phyloP scores from a whole-genome alignment of 192 early-diverging fungal species.

The Backusella circina region DNA sequence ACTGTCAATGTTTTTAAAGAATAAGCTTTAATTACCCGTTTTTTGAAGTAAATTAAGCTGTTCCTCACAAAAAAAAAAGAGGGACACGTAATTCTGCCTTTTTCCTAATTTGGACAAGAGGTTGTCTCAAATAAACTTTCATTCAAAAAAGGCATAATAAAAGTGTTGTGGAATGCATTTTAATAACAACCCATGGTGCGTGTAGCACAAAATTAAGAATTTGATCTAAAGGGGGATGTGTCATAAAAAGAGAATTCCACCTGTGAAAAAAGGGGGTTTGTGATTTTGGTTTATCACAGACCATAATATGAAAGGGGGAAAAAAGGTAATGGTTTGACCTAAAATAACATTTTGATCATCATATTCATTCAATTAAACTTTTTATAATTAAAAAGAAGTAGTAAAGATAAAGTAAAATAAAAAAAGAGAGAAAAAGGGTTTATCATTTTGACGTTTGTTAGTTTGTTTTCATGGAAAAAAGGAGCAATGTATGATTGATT shows the following conservation, averaged over 20 bases:
- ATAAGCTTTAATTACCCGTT: not conserved
- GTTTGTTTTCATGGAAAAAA: constrained; percentile 84
- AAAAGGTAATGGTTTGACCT: constrained; percentile 66
- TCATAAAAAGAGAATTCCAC: not conserved
- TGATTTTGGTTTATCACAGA: not conserved
- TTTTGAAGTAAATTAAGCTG: not conserved
- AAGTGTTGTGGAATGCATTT: not conserved
- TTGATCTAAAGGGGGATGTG: not conserved
- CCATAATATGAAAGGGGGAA: not conserved
- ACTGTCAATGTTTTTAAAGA: not conserved
- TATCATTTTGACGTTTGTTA: constrained; percentile 47
- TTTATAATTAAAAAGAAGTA: not conserved
- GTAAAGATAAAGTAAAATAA: constrained; percentile 4
- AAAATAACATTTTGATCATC: constrained; percentile 65
- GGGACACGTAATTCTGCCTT: not conserved
- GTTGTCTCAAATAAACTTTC: not conserved
- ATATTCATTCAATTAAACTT: constrained; percentile 59
- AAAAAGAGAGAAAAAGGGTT: not conserved
- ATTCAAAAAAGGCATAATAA: not conserved
- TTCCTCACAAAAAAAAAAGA: not conserved
- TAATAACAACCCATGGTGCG: not conserved
- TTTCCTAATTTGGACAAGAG: not conserved
- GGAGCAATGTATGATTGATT: constrained; percentile 72
- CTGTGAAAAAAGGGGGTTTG: not conserved
- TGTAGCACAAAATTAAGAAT: constrained; percentile 4